Base-by-base conservation (phyloP, 345 rosid genomes). In the Eucalyptus regnans region DNA sequence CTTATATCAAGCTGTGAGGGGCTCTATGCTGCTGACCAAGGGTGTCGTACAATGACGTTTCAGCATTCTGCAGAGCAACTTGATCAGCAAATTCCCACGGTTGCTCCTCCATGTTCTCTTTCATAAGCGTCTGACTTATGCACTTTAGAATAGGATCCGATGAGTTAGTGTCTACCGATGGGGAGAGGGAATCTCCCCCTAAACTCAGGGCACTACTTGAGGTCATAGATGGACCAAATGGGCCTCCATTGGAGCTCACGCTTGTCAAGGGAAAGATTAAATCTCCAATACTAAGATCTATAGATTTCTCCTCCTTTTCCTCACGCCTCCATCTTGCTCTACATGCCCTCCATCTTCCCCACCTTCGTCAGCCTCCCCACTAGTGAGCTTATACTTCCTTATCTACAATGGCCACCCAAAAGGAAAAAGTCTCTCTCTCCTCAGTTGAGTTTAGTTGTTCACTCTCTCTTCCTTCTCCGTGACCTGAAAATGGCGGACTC, bases 111-210 rank as follows among this genome's bases (percentile, higher is more conserved):
- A 94, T 88, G 89, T 93, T 93, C 94, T 96, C 99, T 89, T 96
- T 97, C 99, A 96, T 91, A 33, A 95, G 98, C 88, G 95, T 88
- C 93, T 95, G 93, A 86, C 90, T 94, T 41, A 96, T 92, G 91
- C 94, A 96, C 91, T 89, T 93, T 89, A 96, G 94, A 44, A 94
- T 92, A 3, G 93, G 89, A 48, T 95, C 95, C 3, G 94, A 91
- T 31, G 92, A 95, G 22, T 92, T 90, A 60, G 89, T 91, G 86
- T 95, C 97, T 71, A 91, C 94, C 7, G 94, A 66, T 93, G 96
- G 87, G 79, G 27, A 49, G 52, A 54, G 86, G 66, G 93, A 58
- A 7, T 50, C 91, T 23, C 71, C 52, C 33, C 66, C 71, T 12
- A 22, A 41, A 22, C 48, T 76, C 83, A 9, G 48, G 83, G 83